Evolutionary conservation across 192 early-diverging fungal genomes (phyloP), one percentile per base, ranked within the genome.

Genomic region (Dissophora ornata): DNA sequence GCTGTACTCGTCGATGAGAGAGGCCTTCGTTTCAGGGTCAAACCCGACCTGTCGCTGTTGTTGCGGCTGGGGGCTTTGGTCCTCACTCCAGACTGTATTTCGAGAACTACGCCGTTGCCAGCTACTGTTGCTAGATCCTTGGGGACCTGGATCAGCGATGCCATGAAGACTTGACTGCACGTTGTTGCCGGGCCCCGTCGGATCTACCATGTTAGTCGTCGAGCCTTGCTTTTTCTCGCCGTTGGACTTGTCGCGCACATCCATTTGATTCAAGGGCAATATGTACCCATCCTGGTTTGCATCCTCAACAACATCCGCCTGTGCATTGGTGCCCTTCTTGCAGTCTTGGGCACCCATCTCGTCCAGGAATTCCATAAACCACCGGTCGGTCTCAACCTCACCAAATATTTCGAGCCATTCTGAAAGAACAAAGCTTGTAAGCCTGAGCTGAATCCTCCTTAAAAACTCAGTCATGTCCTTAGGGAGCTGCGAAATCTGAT

Each of bases 341-440:
- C 19, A 18, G 18, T 57, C 51, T 18, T 47, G 13, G 8, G 24
- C 32, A 13, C 40, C 34, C 52, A 81, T 66, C 28, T 81, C 71
- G 18, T 57, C 62, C 21, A 81, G n/a, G 53, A 81, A 81, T 42
- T 81, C 80, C 32, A 53, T 33, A 25, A 81, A 77, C 80, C 80
- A 81, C 5, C 34, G 71, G 61, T 81, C 80, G 1, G 80, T 53
- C 67, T 81, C 80, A 3, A 70, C 68, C 26, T 71, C 80, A 2
- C 60, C 80, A 67, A 77, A 67, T 1, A 59, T 21, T 48, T 75
- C 71, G 15, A 74, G 54, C 80, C 71, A 69, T 29, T 70, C 80
- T 40, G 71, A 81, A n/a, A 68, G 65, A 22, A 70, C 52, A 53
- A 81, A 74, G 26, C 80, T 74, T 2, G 80, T 81, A 42, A 81